Base-by-base conservation (phyloP, 805 yeast genomes). In the Candida boidinii region DNA sequence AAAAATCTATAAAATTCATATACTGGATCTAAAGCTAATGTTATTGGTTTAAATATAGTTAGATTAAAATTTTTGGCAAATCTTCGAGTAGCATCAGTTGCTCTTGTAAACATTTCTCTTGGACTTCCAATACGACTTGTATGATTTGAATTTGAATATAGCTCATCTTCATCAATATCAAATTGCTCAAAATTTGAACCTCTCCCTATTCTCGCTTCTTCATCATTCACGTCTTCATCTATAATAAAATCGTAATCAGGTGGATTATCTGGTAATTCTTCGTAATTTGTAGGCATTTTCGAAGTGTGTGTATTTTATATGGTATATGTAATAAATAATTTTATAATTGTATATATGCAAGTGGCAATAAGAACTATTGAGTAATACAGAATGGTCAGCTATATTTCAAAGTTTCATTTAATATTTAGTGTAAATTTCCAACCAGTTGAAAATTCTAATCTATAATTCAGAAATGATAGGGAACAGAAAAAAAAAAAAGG, bases 11-110 rank as follows among this genome's bases (percentile, higher is more conserved):
- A 66, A 3, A 68, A 62, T 46, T 71, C 75, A 41, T 65, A 64
- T 4, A 73, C 62, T 1, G 79, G 79, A 41, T 70, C 76, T 33
- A 70, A 45, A 16, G 67, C 65, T 17, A 54, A 58, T 17, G 62
- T 46, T 11, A 71, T 53, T 4, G 76, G 76, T 23, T 53, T 49
- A 22, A 67, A 60, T 11, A 70, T 47, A 26, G 53, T 40, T 25
- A 47, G 47, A 33, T 54, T 63, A 47, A 68, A 51, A 30, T 51
- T 52, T 26, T 44, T 42, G 7, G 69, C 68, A 28, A 64, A 46
- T 31, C 46, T 50, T 36, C 52, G 51, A 11, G 63, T 48, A 23
- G 50, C 45, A n/a, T 57, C 44, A 5, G 62, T 61, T 1, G 73
- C 70, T 31, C 70, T 52, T 20, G 34, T 32, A 12, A 67, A 38